Conservation (phyloP, 495 filamentous ascomycete genomes). For the Penicillium arizonense region DNA sequence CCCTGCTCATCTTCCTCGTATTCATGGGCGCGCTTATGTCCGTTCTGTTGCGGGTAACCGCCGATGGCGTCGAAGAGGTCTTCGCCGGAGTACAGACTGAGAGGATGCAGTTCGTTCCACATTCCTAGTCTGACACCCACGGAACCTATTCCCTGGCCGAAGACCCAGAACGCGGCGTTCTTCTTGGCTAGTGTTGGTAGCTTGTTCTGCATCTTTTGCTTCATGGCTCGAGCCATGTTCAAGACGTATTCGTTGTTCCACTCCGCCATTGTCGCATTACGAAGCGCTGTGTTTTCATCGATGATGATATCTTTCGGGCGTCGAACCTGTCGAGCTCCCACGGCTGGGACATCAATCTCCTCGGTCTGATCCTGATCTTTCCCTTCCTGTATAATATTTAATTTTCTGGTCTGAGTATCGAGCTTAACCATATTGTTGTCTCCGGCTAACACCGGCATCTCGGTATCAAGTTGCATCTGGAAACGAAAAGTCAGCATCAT, state of each 20-base stretch:
- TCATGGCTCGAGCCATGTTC: conserved; percentile 48
- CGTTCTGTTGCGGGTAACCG: conserved; percentile 18
- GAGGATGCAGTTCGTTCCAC: conserved; percentile 37
- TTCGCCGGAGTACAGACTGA: conserved; percentile 56
- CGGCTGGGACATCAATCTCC: conserved; percentile 3
- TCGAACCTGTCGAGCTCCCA: conserved; percentile 25
- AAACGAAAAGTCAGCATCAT: neutral
- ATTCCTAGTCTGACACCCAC: conserved; percentile 51
- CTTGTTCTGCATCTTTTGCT: conserved; percentile 43
- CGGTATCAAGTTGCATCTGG: conserved; percentile 3
- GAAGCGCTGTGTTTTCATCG: conserved; percentile 33
- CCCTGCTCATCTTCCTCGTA: conserved; percentile 32
- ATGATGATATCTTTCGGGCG: conserved; percentile 27
- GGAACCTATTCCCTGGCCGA: conserved; percentile 53
- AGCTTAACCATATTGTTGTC: conserved; percentile 18
- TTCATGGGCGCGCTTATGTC: conserved; percentile 40
- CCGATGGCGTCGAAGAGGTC: conserved; percentile 47
- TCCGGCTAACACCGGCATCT: neutral
- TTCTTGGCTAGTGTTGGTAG: conserved; percentile 45
- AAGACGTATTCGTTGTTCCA: conserved; percentile 60
- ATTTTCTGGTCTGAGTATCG: conserved; percentile 17
- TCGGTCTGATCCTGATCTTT: neutral
- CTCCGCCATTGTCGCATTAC: conserved; percentile 52
- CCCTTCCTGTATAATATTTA: neutral
- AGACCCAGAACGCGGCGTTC: conserved; percentile 55